Evolutionary conservation across 2,329 filamentous ascomycete species (phyloP).

Genomic region (Trichoderma brevicompactum): DNA sequence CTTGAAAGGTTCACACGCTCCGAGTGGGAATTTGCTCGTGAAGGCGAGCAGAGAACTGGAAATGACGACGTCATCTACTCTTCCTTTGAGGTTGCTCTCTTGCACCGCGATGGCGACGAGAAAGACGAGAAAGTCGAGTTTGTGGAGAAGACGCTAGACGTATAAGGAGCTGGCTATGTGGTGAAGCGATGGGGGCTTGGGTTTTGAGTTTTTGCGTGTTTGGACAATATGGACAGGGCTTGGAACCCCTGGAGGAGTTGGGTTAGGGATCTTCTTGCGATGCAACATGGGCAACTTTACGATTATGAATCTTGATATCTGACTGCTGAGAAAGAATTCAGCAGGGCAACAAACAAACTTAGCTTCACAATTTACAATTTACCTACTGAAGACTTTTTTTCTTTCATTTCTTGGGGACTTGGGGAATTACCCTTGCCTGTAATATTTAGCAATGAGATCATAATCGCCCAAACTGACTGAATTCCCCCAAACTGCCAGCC

Average conservation of each 20-base stretch:
- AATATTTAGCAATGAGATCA: background rate
- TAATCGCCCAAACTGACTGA: background rate
- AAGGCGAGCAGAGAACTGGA: slow-evolving; percentile 36
- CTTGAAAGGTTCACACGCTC: slow-evolving; percentile 46
- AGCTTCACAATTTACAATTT: slow-evolving; percentile 12
- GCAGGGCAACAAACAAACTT: slow-evolving; percentile 2
- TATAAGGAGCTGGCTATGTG: slow-evolving; percentile 5
- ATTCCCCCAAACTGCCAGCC: background rate
- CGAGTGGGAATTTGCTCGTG: slow-evolving; percentile 43
- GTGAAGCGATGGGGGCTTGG: background rate
- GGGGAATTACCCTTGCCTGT: background rate
- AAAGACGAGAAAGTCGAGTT: slow-evolving; percentile 26
- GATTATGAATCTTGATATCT: slow-evolving; percentile 18
- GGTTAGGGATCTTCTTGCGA: slow-evolving; percentile 6
- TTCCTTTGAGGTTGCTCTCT: slow-evolving; percentile 32
- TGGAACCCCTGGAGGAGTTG: slow-evolving; percentile 22
- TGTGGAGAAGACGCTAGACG: slow-evolving; percentile 26
- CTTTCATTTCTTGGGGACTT: background rate
- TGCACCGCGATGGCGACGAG: slow-evolving; percentile 31
- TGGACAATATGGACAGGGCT: slow-evolving; percentile 3
- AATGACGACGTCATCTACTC: slow-evolving; percentile 33
- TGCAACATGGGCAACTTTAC: slow-evolving; percentile 21
- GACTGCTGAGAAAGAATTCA: background rate
- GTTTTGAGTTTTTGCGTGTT: background rate
- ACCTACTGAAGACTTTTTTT: background rate